Evolutionary conservation across 2,329 filamentous ascomycete species (phyloP).

Genomic region (Trichophaea hybrida): DNA sequence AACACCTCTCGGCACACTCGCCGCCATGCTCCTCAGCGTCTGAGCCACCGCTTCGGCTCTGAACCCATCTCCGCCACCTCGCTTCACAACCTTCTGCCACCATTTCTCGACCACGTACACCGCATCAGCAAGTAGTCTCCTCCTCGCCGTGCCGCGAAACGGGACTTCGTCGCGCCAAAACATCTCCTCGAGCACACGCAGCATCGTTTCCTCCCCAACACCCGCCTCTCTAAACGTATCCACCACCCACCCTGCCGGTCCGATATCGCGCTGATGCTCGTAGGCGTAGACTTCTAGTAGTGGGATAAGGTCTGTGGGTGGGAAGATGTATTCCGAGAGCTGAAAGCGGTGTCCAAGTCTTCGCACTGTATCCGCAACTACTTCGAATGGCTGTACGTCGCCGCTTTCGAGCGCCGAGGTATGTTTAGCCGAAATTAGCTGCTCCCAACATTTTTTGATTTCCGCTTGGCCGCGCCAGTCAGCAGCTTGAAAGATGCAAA

Average conservation of each 20-base stretch:
- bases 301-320: slow-evolving; percentile 43
- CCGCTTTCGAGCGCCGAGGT: slow-evolving; percentile 35
- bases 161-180: slow-evolving; percentile 54
- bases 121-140: slow-evolving; percentile 46
- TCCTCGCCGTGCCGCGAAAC: slow-evolving; percentile 44
- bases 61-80: slow-evolving; percentile 19
- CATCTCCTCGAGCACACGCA: slow-evolving; percentile 49
- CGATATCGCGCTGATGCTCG: slow-evolving; percentile 44
- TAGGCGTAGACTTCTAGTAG: slow-evolving; percentile 49
- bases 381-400: slow-evolving; percentile 51
- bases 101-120: slow-evolving; percentile 47
- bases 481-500: slow-evolving; percentile 81
- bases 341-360: slow-evolving; percentile 51
- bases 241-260: slow-evolving; percentile 37
- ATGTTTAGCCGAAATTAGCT: slow-evolving; percentile 61
- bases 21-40: slow-evolving; percentile 14
- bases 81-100: slow-evolving; percentile 31
- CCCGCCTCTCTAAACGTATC: slow-evolving; percentile 51
- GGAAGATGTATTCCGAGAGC: slow-evolving; percentile 52
- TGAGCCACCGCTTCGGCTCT: slow-evolving; percentile 16
- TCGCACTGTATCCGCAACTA: slow-evolving; percentile 48
- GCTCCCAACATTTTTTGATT: slow-evolving; percentile 71
- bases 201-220: slow-evolving; percentile 46
- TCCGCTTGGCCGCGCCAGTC: slow-evolving; percentile 80
- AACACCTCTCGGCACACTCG: slow-evolving; percentile 3